Conservation (phyloP, 2,329 filamentous ascomycete species). For the Fusarium nurragi region DNA sequence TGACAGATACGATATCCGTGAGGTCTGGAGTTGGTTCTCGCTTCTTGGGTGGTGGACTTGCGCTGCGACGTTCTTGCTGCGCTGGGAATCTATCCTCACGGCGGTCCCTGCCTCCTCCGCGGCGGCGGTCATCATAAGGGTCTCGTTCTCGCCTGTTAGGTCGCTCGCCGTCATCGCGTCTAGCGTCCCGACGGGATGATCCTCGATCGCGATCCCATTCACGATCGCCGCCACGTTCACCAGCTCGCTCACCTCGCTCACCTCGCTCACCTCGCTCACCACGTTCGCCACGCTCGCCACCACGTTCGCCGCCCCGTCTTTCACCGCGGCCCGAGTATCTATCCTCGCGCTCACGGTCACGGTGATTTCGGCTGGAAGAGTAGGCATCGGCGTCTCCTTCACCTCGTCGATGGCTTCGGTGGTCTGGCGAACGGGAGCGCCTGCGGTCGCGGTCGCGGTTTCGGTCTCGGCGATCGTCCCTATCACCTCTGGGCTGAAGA, state of each 20-base stretch:
- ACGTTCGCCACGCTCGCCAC: background rate
- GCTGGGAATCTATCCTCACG: conserved; percentile 50
- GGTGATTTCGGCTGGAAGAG: conserved; percentile 90
- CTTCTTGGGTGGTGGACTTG: conserved; percentile 85
- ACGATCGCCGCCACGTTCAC: conserved; percentile 66
- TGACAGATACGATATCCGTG: conserved; percentile 82
- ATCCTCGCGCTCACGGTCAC: conserved; percentile 93
- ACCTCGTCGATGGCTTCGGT: conserved; percentile 72
- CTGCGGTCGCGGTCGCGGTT: conserved; percentile 60
- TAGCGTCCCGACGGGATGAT: conserved; percentile 67
- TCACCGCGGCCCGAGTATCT: conserved; percentile 77
- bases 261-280: conserved; percentile 60
- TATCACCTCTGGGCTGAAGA: conserved; percentile 46
- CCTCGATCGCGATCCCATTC: conserved; percentile 79
- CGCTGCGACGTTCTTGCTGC: conserved; percentile 73
- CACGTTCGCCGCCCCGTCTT: conserved; percentile 67
- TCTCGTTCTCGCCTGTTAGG: conserved; percentile 68
- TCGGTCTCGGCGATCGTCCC: conserved; percentile 49
- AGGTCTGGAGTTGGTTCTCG: conserved; percentile 96
- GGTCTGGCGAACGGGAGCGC: conserved; percentile 87
- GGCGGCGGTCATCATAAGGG: conserved; percentile 59
- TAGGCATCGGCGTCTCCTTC: conserved; percentile 87
- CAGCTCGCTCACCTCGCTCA: conserved; percentile 66
- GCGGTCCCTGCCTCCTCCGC: conserved; percentile 60
- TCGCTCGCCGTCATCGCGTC: conserved; percentile 72